Evolutionary conservation across 2,329 filamentous ascomycete genomes (phyloP).

Genomic region (Ophiostoma triangulosporum): DNA sequence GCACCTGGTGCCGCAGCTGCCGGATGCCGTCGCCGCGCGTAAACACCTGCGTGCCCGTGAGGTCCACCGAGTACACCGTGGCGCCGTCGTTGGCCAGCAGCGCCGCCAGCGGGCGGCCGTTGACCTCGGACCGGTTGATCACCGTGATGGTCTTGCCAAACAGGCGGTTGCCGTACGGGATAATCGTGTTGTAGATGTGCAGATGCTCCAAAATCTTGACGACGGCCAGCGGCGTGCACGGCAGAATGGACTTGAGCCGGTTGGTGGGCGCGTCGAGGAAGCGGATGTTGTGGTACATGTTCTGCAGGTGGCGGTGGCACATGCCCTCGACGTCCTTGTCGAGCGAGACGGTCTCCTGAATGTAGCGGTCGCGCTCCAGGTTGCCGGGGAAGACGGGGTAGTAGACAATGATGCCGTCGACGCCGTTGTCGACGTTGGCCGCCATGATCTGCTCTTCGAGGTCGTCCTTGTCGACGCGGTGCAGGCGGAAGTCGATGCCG

Average conservation of each 20-base stretch:
- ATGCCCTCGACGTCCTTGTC: conserved; percentile 93
- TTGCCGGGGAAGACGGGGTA: conserved; percentile 84
- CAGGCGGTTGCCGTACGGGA: conserved; percentile 83
- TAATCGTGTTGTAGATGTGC: conserved; percentile 89
- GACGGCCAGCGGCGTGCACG: conserved; percentile 88
- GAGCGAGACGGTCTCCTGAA: conserved; percentile 85
- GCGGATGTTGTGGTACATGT: conserved; percentile 98
- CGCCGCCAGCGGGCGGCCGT: conserved; percentile 82
- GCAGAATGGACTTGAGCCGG: conserved; percentile 78
- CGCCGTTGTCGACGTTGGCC: conserved; percentile 63
- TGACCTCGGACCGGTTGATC: conserved; percentile 92
- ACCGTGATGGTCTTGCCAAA: conserved; percentile 92
- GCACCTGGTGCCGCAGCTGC: conserved; percentile 73
- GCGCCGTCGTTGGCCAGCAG: conserved; percentile 93
- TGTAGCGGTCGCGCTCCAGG: conserved; percentile 78
- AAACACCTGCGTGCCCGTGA: conserved; percentile 84
- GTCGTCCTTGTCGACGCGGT: conserved; percentile 69
- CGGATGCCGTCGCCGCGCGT: conserved; percentile 79
- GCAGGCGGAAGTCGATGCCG: conserved; percentile 81
- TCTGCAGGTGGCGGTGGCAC: conserved; percentile 87
- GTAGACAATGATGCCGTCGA: conserved; percentile 94
- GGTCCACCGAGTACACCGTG: conserved; percentile 86
- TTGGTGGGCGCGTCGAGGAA: conserved; percentile 72
- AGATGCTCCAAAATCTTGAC: conserved; percentile 96
- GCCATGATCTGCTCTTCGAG: conserved; percentile 80